Conservation (phyloP, 1,284 basidiomycete genomes). For the Rhizoctonia solani region DNA sequence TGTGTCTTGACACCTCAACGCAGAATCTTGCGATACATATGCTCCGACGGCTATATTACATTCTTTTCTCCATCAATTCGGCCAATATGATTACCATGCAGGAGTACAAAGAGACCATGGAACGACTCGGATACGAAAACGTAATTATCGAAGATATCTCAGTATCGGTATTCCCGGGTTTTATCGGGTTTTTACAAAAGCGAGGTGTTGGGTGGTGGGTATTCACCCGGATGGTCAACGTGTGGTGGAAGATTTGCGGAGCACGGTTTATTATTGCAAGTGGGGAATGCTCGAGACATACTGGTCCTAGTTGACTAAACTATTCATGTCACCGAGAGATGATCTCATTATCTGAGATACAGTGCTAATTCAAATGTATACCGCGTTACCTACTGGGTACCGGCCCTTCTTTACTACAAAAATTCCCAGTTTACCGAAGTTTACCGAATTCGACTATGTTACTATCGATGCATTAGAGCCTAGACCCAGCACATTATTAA, state of each 20-base stretch:
- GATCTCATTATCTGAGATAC: no score
- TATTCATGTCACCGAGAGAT: no score
- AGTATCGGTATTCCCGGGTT: constrained; percentile 62
- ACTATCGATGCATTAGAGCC: no score
- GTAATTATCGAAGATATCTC: constrained; percentile 65
- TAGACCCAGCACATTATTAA: no score
- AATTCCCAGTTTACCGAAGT: no score
- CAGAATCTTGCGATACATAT: constrained; percentile 35
- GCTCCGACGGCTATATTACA: constrained; percentile 25
- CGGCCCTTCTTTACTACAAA: no score
- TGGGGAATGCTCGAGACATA: constrained; percentile 6
- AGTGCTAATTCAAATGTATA: no score
- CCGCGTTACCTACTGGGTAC: no score
- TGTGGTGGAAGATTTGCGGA: constrained; percentile 49
- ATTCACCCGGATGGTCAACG: constrained; percentile 51
- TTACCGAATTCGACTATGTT: no score
- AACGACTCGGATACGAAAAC: constrained; percentile 58
- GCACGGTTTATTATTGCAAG: constrained; percentile 62
- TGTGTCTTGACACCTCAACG: constrained; percentile 52
- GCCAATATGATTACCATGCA: constrained; percentile 56
- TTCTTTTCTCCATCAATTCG: constrained; percentile 52
- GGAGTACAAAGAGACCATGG: constrained; percentile 55
- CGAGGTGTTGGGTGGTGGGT: constrained; percentile 53
- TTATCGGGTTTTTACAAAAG: constrained; percentile 54
- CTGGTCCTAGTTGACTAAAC: no score